Evolutionary conservation across 768 basidiomycete species (phyloP).

Genomic region (Dacryopinax spathularia): DNA sequence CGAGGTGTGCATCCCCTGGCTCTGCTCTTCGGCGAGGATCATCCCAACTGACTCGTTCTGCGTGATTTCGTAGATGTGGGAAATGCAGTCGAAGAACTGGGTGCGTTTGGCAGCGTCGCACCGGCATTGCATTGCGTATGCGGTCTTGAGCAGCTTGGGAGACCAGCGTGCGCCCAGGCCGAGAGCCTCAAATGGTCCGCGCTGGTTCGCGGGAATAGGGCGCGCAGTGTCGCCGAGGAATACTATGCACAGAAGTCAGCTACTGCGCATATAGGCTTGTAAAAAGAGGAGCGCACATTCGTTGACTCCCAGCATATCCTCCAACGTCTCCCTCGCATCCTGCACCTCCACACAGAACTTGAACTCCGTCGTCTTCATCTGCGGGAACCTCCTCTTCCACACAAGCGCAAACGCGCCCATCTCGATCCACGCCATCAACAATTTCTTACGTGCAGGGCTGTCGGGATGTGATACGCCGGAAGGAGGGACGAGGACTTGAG

Average conservation of each 20-base stretch:
- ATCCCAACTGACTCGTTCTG: background rate
- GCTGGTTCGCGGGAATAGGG: background rate
- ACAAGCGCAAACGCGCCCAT: background rate
- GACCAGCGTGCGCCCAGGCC: background rate
- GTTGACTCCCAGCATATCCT: background rate
- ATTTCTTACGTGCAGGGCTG: background rate
- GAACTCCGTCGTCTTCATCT: background rate
- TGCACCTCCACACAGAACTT: background rate
- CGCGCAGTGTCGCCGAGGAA: background rate
- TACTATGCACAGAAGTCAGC: background rate
- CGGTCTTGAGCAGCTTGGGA: background rate
- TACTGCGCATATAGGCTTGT: background rate
- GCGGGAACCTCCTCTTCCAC: background rate
- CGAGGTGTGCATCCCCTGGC: background rate
- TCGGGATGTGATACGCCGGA: background rate
- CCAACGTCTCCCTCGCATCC: background rate
- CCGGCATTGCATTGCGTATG: background rate
- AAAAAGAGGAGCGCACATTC: background rate
- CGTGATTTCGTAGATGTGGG: background rate
- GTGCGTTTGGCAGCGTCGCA: background rate
- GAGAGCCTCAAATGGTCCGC: background rate
- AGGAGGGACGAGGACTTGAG: background rate
- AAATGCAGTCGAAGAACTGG: slow-evolving; percentile 1
- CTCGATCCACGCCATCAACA: slow-evolving; percentile 1
- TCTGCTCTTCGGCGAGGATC: background rate